Percentiles rank a stretch among this genome's conserved stretches.
Conservation (phyloP, 495 filamentous ascomycete species). For the Lasiosphaeriaceae sp. region DNA sequence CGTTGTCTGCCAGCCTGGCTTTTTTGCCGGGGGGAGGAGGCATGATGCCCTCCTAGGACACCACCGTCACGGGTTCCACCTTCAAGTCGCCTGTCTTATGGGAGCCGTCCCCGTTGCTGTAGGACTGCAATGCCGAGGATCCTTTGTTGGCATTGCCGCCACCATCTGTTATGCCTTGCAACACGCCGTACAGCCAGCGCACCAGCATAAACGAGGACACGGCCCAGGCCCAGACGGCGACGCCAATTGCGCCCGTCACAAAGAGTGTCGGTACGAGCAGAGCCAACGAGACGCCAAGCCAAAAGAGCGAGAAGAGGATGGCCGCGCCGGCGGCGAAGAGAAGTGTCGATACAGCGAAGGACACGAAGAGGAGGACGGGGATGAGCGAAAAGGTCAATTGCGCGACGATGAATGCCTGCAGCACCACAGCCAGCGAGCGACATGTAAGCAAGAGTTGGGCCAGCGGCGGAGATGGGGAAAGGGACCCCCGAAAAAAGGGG, state of each 20-base stretch:
- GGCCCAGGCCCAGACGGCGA: constrained; percentile 61
- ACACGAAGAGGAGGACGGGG: constrained; percentile 58
- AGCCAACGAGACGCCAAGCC: constrained; percentile 58
- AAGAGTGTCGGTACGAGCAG: constrained; percentile 61
- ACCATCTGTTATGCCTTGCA: constrained; percentile 10
- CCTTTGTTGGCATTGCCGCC: background rate
- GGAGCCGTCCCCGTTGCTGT: background rate
- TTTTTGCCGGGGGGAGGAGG: too few relatives aligned
- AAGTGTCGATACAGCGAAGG: constrained; percentile 53
- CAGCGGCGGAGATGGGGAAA: background rate
- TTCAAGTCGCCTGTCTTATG: too few relatives aligned
- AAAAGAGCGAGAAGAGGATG: constrained; percentile 58
- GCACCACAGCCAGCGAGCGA: background rate
- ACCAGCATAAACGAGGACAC: constrained; percentile 52
- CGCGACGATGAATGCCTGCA: constrained; percentile 44
- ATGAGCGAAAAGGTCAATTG: constrained; percentile 54
- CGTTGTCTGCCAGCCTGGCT: too few relatives aligned
- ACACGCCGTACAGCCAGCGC: constrained; percentile 42
- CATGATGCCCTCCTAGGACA: too few relatives aligned
- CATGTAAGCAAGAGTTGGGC: background rate
- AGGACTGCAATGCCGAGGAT: background rate
- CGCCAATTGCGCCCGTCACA: constrained; percentile 50
- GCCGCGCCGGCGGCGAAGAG: constrained; percentile 52
- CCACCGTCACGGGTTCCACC: too few relatives aligned
- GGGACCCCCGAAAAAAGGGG: background rate